Evolutionary conservation across 2,329 filamentous ascomycete genomes (phyloP).

Genomic region (Gremmenia infestans): DNA sequence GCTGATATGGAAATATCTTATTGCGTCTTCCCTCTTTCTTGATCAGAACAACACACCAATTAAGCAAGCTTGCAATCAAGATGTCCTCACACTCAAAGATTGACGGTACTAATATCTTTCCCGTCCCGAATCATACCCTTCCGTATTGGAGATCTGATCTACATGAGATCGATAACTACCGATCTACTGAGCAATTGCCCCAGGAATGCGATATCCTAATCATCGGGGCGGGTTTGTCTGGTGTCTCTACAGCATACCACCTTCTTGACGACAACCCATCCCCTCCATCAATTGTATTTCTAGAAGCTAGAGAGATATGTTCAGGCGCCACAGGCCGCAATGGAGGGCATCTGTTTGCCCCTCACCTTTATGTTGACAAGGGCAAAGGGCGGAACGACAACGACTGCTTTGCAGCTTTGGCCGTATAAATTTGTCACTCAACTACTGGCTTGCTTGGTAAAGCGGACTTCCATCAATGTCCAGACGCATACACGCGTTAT

Average conservation of each 20-base stretch:
- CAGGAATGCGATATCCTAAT: constrained; percentile 13
- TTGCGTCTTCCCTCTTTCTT: too few relatives aligned
- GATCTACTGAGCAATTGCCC: constrained; percentile 16
- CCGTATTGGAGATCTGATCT: constrained; percentile 18
- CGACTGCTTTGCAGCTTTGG: constrained; percentile 36
- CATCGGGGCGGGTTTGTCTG: constrained; percentile 24
- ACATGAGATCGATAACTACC: constrained; percentile 15
- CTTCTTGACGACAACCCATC: constrained; percentile 9
- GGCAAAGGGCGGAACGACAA: constrained; percentile 5
- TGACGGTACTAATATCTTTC: constrained; percentile 5
- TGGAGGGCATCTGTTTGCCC: constrained; percentile 40
- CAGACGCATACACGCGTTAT: constrained; percentile 47
- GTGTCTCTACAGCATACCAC: constrained; percentile 17
- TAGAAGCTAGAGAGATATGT: constrained; percentile 37
- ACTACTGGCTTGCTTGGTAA: constrained; percentile 43
- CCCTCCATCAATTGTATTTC: constrained; percentile 30
- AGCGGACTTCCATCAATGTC: constrained; percentile 40
- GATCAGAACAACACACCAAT: too few relatives aligned
- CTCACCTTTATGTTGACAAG: constrained; percentile 34
- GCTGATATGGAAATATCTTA: too few relatives aligned
- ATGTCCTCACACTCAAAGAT: background rate
- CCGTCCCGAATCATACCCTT: constrained; percentile 11
- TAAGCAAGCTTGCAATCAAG: too few relatives aligned
- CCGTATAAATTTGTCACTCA: constrained; percentile 56
- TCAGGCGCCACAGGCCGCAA: constrained; percentile 40